A percentile compares a stretch with the other conserved stretches of the same genome.
These are phyloP conservation scores for Pochonia chlamydosporia DNA, from an alignment of 2,329 filamentous ascomycete species.

Conservation along the genomic window DNA sequence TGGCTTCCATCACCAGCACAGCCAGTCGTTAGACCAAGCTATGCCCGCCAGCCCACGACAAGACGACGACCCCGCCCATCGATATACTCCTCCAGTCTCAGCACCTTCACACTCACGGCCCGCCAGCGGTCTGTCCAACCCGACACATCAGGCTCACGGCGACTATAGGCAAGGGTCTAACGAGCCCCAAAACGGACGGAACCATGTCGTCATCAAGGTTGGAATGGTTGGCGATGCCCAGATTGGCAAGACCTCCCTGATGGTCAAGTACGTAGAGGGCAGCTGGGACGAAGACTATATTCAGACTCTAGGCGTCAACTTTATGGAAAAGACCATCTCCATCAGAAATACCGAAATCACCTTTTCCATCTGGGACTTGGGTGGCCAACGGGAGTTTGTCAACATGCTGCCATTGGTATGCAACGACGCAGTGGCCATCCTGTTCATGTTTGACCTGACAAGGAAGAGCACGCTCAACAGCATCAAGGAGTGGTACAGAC, in stretches of 20 bases:
- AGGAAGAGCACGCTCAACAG: slow-evolving; percentile 97
- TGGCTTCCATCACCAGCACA: slow-evolving; percentile 37
- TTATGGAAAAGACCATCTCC: slow-evolving; percentile 99
- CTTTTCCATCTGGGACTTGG: slow-evolving; percentile 98
- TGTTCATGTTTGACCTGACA: slow-evolving; percentile 99
- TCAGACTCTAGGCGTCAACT: slow-evolving; percentile 96
- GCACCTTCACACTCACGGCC: slow-evolving; percentile 46
- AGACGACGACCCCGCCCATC: slow-evolving; percentile 36
- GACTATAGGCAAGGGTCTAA: slow-evolving; percentile 39
- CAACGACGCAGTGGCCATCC: slow-evolving; percentile 95
- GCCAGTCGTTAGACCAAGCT: slow-evolving; percentile 45
- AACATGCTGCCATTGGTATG: slow-evolving; percentile 99
- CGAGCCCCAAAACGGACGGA: slow-evolving; percentile 44
- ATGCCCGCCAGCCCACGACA: slow-evolving; percentile 33
- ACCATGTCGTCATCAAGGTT: slow-evolving; percentile 94
- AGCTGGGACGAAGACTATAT: slow-evolving; percentile 99
- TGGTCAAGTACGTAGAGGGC: slow-evolving; percentile 99
- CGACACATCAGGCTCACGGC: slow-evolving; percentile 30
- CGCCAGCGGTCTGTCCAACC: slow-evolving; percentile 48
- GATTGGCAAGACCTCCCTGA: slow-evolving; percentile 97
- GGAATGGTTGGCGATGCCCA: slow-evolving; percentile 99
- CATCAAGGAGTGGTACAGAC: slow-evolving; percentile 99
- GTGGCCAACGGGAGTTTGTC: slow-evolving; percentile 96
- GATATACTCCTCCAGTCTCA: slow-evolving; percentile 43
- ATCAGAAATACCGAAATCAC: slow-evolving; percentile 99